Conservation (phyloP, 352 stramenopile genomes). For the Pythium brassicae region DNA sequence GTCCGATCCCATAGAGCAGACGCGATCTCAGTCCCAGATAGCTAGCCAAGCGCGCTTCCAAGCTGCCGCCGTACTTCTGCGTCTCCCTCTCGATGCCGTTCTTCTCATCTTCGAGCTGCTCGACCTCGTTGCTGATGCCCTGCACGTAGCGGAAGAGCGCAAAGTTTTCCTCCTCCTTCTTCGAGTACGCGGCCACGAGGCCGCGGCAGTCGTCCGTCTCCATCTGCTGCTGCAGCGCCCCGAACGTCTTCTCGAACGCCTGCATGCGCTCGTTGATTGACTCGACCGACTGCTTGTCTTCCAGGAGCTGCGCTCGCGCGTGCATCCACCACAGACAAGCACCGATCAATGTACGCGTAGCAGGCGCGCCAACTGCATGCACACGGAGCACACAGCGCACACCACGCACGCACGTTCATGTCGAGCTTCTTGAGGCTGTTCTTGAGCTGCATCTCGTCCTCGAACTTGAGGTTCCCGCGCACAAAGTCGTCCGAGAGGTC, state of each 20-base stretch:
- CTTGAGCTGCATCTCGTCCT: conserved; percentile 75
- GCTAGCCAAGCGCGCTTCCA: background rate
- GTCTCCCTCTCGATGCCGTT: conserved; percentile 46
- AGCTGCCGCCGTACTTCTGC: conserved; percentile 36
- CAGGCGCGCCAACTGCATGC: too few relatives aligned
- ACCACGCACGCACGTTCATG: conserved; percentile 28
- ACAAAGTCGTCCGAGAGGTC: conserved; percentile 67
- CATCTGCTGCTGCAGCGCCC: conserved; percentile 56
- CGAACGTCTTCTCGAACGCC: conserved; percentile 70
- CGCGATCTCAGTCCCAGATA: too few relatives aligned
- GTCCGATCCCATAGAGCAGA: too few relatives aligned
- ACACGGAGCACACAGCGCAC: background rate
- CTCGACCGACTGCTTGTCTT: conserved; percentile 66
- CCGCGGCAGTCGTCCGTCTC: conserved; percentile 60
- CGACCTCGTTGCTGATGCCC: conserved; percentile 72
- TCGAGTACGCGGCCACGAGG: conserved; percentile 53
- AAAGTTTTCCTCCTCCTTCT: conserved; percentile 79
- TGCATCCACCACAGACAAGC: background rate
- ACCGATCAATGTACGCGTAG: too few relatives aligned
- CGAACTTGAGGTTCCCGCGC: conserved; percentile 69
- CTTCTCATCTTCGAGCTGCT: conserved; percentile 83
- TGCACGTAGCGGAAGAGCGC: conserved; percentile 78
- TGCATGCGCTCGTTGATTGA: conserved; percentile 69
- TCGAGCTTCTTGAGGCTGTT: conserved; percentile 59
- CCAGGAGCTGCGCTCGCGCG: conserved; percentile 34